Percentiles rank a stretch among this genome's conserved stretches.
Evolutionary conservation across 2,329 filamentous ascomycete genomes (phyloP).

Genomic region (Salinomyces thailandicus): DNA sequence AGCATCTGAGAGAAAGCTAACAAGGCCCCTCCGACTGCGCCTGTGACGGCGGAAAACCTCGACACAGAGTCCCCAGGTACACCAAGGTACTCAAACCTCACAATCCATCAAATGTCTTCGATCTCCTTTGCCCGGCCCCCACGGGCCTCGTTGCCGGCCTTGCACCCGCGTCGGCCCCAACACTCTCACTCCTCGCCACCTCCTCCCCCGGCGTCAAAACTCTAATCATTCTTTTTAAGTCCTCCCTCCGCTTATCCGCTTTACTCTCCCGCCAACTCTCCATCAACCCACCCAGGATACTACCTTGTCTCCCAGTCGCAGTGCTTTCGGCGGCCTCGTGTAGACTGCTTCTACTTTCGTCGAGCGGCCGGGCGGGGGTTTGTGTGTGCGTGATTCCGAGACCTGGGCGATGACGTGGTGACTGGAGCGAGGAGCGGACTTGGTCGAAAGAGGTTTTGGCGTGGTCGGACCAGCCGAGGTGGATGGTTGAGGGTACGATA

Average conservation of each 20-base stretch:
- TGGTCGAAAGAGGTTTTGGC: conserved; percentile 17
- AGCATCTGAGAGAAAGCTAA: too few species aligned
- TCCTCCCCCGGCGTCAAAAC: conserved; percentile 14
- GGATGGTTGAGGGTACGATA: conserved; percentile 3
- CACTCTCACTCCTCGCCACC: conserved; percentile 1
- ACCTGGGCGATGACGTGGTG: not conserved
- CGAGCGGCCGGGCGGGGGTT: conserved; percentile 12
- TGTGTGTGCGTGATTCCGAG: conserved; percentile 7
- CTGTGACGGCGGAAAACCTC: too few species aligned
- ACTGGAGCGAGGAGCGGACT: conserved; percentile 5
- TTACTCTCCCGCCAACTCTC: conserved; percentile 16
- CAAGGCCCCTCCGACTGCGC: too few species aligned
- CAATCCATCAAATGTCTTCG: conserved; percentile 8
- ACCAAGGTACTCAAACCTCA: conserved; percentile 1
- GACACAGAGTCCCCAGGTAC: too few species aligned
- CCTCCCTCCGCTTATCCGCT: conserved; percentile 22
- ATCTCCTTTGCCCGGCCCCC: conserved; percentile 2
- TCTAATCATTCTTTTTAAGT: conserved; percentile 24
- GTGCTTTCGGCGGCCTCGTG: conserved; percentile 4
- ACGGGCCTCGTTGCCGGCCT: too few species aligned
- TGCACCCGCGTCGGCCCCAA: conserved; percentile 2
- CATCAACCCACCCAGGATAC: conserved; percentile 10
- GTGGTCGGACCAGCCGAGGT: conserved; percentile 18
- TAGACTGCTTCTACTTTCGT: conserved; percentile 9
- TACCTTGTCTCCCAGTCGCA: not conserved